Evolutionary conservation across 805 yeast genomes (phyloP).

Genomic region (Kluyveromyces starmeri): DNA sequence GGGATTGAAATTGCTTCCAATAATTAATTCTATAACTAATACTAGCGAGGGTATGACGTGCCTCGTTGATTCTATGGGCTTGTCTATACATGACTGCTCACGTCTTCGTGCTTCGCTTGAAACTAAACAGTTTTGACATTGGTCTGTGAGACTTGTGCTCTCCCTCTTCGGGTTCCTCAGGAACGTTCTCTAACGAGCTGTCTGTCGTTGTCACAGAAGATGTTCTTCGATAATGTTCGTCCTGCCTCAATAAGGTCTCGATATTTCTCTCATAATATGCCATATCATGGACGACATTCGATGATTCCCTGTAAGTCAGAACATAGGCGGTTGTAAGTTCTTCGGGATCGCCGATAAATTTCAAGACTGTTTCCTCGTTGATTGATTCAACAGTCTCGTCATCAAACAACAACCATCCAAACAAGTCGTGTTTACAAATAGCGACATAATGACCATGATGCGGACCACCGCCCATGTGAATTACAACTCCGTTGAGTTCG

Average conservation of each 20-base stretch:
- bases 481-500: constrained; percentile 78
- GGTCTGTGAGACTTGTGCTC: constrained; percentile 13
- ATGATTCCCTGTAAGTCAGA: constrained; percentile 64
- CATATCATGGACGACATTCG: constrained; percentile 6
- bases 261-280: constrained; percentile 15
- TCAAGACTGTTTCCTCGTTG: constrained; percentile 70
- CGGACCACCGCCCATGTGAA: constrained; percentile 96
- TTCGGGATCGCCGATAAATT: constrained; percentile 81
- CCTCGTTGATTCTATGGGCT: no score
- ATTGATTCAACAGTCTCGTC: constrained; percentile 92
- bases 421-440: constrained; percentile 63
- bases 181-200: constrained; percentile 10
- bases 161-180: constrained; percentile 7
- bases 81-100: no score
- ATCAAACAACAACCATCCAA: constrained; percentile 89
- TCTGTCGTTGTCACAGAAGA: constrained; percentile 6
- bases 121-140: constrained; percentile 21
- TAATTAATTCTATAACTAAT: no score
- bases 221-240: constrained; percentile 14
- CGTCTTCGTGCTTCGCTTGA: constrained; percentile 11
- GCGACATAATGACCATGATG: constrained; percentile 96
- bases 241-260: constrained; percentile 17
- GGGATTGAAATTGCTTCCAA: no score
- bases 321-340: constrained; percentile 90
- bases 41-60: no score